Conservation (phyloP, 1,284 basidiomycete species). For the Laetiporus sulphureus region DNA sequence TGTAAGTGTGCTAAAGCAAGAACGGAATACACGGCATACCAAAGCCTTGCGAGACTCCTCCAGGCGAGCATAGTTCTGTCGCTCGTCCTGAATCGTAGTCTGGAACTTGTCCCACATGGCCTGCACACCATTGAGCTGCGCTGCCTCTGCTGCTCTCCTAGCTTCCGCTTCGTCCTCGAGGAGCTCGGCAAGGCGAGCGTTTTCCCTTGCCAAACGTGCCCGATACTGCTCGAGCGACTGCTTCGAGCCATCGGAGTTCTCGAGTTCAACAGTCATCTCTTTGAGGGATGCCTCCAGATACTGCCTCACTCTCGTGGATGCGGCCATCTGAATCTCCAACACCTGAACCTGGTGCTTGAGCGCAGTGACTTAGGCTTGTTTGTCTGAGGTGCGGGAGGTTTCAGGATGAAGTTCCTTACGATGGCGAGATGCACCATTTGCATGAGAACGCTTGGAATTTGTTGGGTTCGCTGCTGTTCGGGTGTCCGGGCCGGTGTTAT, state of each 20-base stretch:
- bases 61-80: slow-evolving; percentile 53
- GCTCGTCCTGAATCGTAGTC: slow-evolving; percentile 51
- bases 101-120: slow-evolving; percentile 68
- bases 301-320: slow-evolving; percentile 59
- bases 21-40: slow-evolving; percentile 32
- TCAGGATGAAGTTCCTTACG: slow-evolving; percentile 31
- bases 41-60: slow-evolving; percentile 71
- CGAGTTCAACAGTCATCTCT: slow-evolving; percentile 58
- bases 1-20: not conserved
- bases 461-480: slow-evolving; percentile 35
- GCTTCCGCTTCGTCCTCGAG: slow-evolving; percentile 63
- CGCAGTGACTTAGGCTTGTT: slow-evolving; percentile 38
- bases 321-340: slow-evolving; percentile 64
- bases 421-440: slow-evolving; percentile 30
- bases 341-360: slow-evolving; percentile 63
- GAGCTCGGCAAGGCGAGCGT: slow-evolving; percentile 45
- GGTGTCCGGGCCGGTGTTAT: slow-evolving; percentile 23
- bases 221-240: slow-evolving; percentile 57
- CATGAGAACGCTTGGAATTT: slow-evolving; percentile 35
- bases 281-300: slow-evolving; percentile 59
- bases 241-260: slow-evolving; percentile 60
- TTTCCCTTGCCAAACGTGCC: slow-evolving; percentile 51
- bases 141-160: slow-evolving; percentile 50
- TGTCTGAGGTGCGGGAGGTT: slow-evolving; percentile 37
- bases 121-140: slow-evolving; percentile 59